Percentiles rank a stretch among this genome's conserved stretches.
Evolutionary conservation across 2,329 filamentous ascomycete species (phyloP).

Genomic region (Botrytis fabae): DNA sequence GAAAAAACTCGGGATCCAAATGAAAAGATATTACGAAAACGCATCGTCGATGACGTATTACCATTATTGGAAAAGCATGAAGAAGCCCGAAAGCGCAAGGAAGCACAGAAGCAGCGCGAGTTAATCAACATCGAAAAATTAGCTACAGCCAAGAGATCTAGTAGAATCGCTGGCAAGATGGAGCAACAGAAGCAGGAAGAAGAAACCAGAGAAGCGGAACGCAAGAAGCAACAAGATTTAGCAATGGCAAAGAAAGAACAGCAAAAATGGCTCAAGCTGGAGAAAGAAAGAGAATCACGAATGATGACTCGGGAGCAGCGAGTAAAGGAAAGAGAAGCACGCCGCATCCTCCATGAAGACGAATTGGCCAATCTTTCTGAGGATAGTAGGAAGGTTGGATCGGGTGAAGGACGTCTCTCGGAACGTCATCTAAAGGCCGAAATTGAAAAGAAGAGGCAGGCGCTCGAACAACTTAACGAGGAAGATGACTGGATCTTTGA

Average conservation of each 20-base stretch:
- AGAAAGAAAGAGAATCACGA: conserved; percentile 74
- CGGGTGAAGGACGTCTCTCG: conserved; percentile 63
- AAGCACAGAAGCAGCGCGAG: conserved; percentile 71
- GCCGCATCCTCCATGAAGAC: conserved; percentile 80
- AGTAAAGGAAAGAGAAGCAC: conserved; percentile 79
- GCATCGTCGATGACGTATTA: conserved; percentile 74
- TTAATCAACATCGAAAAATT: conserved; percentile 79
- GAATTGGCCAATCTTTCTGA: conserved; percentile 79
- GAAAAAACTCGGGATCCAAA: conserved; percentile 78
- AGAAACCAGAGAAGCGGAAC: conserved; percentile 68
- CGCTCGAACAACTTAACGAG: conserved; percentile 66
- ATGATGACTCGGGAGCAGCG: conserved; percentile 84
- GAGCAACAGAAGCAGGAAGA: conserved; percentile 77
- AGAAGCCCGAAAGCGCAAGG: conserved; percentile 70
- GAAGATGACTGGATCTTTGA: conserved; percentile 92
- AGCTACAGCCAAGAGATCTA: conserved; percentile 92
- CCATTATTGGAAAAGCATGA: conserved; percentile 81
- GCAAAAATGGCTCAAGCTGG: conserved; percentile 56
- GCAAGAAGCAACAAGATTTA: conserved; percentile 64
- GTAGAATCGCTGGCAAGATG: conserved; percentile 77
- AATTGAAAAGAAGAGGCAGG: conserved; percentile 76
- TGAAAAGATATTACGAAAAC: conserved; percentile 73
- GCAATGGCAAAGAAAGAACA: conserved; percentile 67
- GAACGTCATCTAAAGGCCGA: conserved; percentile 79
- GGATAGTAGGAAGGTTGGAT: conserved; percentile 62